phyloP scores from a whole-genome alignment of 495 filamentous ascomycete species.

The Tuber magnatum region DNA sequence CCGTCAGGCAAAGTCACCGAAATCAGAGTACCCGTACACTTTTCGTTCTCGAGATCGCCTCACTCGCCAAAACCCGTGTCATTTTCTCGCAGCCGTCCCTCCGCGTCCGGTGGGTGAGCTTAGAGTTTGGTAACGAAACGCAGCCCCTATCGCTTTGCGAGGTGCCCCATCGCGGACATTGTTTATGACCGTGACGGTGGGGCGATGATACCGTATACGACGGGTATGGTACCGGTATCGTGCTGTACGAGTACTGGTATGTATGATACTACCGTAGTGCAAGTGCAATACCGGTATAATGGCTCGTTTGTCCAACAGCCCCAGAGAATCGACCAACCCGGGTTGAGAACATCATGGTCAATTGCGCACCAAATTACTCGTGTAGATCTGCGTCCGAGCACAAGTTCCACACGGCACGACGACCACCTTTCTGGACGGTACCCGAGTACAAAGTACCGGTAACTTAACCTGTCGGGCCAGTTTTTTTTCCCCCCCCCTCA shows the following conservation, averaged over 20 bases:
- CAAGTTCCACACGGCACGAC: neutral
- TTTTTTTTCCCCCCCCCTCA: neutral
- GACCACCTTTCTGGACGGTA: neutral
- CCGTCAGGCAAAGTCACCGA: neutral
- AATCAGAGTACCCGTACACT: neutral
- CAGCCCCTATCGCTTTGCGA: neutral
- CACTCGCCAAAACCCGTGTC: neutral
- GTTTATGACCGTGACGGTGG: neutral
- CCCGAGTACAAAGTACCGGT: neutral
- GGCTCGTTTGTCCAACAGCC: neutral
- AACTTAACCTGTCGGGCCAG: neutral
- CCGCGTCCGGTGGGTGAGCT: neutral
- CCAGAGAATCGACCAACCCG: neutral
- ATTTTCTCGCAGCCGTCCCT: neutral
- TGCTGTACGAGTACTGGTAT: neutral
- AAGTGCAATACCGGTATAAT: neutral
- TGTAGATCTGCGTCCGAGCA: conserved; percentile 28
- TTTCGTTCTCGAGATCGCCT: neutral
- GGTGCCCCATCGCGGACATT: neutral
- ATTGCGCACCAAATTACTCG: conserved; percentile 35
- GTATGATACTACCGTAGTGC: neutral
- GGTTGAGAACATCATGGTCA: neutral
- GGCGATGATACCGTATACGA: neutral
- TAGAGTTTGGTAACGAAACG: neutral
- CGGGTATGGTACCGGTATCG: too few relatives aligned